Evolutionary conservation across 495 filamentous ascomycete species (phyloP).

Genomic region (Geopyxis carbonaria): DNA sequence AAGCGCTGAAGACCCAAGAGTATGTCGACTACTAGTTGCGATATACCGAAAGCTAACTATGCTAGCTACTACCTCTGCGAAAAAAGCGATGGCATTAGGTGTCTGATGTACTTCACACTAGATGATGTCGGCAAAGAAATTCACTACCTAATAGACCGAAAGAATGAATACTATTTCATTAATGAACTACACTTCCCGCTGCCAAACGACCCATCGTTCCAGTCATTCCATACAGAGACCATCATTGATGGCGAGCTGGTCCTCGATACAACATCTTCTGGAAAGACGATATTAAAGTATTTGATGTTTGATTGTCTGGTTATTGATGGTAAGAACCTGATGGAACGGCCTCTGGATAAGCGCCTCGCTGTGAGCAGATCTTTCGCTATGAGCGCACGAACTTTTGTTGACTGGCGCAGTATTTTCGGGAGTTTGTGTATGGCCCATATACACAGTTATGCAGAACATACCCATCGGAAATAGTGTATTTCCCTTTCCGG

Average conservation of each 20-base stretch:
- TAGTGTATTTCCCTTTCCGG: conserved; percentile 49
- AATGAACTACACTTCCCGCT: conserved; percentile 64
- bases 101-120: conserved; percentile 69
- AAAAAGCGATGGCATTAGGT: conserved; percentile 92
- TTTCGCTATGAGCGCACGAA: background rate
- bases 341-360: conserved; percentile 69
- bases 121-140: conserved; percentile 39
- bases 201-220: conserved; percentile 37
- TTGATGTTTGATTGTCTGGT: conserved; percentile 87
- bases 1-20: conserved; percentile 61
- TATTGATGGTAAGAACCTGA: conserved; percentile 56
- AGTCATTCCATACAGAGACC: conserved; percentile 58
- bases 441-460: conserved; percentile 62
- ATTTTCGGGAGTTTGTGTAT: conserved; percentile 62
- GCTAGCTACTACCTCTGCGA: conserved; percentile 85
- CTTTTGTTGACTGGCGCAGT: conserved; percentile 24
- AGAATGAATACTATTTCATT: conserved; percentile 88
- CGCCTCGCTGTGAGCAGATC: conserved; percentile 41
- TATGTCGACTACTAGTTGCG: conserved; percentile 24
- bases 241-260: conserved; percentile 89
- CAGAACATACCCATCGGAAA: conserved; percentile 49
- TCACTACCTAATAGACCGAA: conserved; percentile 83
- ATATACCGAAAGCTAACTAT: background rate
- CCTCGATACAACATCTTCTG: conserved; percentile 48
- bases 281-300: conserved; percentile 52